A percentile compares a stretch with the other conserved stretches of the same genome.
Evolutionary conservation across 2,329 filamentous ascomycete genomes (phyloP).

Genomic region (Coleophoma eucalyptorum): DNA sequence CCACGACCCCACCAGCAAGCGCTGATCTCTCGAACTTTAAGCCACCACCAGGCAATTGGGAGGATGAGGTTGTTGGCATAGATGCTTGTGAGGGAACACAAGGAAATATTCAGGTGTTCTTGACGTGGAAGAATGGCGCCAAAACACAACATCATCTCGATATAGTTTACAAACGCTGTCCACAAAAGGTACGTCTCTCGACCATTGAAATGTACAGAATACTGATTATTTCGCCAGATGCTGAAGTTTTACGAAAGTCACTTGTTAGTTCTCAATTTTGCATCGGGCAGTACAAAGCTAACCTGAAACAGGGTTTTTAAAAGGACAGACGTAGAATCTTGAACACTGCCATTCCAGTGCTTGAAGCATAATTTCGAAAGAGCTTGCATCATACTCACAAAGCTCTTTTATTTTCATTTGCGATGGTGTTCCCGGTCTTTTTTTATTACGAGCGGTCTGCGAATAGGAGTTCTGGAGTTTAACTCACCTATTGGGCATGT

Average conservation of each 20-base stretch:
- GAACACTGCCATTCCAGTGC: too few species aligned
- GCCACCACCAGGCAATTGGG: constrained; percentile 73
- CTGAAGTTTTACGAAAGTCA: constrained; percentile 46
- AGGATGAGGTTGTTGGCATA: constrained; percentile 65
- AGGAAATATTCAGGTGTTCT: constrained; percentile 60
- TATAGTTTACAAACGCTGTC: constrained; percentile 70
- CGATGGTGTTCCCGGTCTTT: too few species aligned
- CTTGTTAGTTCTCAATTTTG: constrained; percentile 21
- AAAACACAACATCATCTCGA: constrained; percentile 71
- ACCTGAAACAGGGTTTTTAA: background rate
- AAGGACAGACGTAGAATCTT: background rate
- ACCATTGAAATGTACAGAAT: background rate
- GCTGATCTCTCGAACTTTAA: constrained; percentile 46
- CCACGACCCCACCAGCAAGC: constrained; percentile 44
- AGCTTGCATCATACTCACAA: too few species aligned
- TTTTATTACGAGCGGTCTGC: too few species aligned
- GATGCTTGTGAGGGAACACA: constrained; percentile 69
- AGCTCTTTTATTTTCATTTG: too few species aligned
- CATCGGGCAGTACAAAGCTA: background rate
- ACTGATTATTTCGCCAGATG: constrained; percentile 30
- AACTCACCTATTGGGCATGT: too few species aligned
- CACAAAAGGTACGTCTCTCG: constrained; percentile 57
- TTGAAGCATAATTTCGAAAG: too few species aligned
- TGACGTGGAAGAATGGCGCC: constrained; percentile 69
- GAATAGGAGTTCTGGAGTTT: too few species aligned